Evolutionary conservation across 2,329 filamentous ascomycete species (phyloP), one percentile per base, ranked within the genome.

Genomic region (Thyridium curvatum): DNA sequence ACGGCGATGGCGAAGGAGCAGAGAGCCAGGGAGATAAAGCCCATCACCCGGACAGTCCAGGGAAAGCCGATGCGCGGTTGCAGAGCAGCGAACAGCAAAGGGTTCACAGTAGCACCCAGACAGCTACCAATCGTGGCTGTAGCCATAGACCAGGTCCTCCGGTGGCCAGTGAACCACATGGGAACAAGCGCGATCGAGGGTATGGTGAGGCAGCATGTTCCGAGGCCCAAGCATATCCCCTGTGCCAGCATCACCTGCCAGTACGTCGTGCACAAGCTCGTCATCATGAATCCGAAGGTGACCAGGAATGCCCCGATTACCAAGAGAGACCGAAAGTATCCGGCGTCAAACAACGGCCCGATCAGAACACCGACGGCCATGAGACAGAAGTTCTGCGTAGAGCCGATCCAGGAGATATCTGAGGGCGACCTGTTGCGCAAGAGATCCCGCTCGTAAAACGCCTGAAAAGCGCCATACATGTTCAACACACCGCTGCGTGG

Each of bases 401-500:
- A 65, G 13, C 69, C 70, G 13, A 74, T 68, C 59, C 57, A 69
- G 4, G 67, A 59, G 10, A 70, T 67, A 18, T 49, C 44, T 1
- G 61, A 58, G 31, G 41, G 53, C 38, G 41, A 50, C 21, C 21
- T 26, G 14, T 50, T 34, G 40, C 50, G 39, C 50, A 72, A 42
- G 6, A 26, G 21, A 10, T 26, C 21, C 28, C 55, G 60, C 38
- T 59, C 51, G 46, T 79, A 79, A 55, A 76, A 75, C 2, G 67
- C 67, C 46, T 79, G 72, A 46, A 72, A 80, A 3, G 72, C 66
- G 7, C 71, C 71, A 40, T 74, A 79, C 6, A 69, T 48, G 41
- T 52, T 61, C 28, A 60, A 40, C 3, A 65, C 48, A 2, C 62
- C 60, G 66, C 21, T 26, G 21, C 21, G 10, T 26, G 6, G 21